Percentiles rank a stretch among this genome's conserved stretches.
Evolutionary conservation across 345 rosid genomes (phyloP).

Genomic region (Moricandia moricandioides): DNA sequence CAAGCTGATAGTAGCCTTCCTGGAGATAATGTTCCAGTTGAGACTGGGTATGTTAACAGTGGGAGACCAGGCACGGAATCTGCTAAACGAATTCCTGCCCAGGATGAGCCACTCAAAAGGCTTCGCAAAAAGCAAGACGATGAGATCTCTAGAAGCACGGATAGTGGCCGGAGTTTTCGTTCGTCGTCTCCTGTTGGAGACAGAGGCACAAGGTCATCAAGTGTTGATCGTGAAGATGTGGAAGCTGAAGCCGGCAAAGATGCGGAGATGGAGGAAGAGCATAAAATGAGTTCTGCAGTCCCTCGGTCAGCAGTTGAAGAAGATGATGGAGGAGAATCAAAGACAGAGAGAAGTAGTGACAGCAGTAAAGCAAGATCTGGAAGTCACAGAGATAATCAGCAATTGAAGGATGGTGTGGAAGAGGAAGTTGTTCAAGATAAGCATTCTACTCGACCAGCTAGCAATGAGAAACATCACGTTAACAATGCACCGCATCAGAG

Average conservation of each 20-base stretch:
- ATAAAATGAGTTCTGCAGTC: slow-evolving; percentile 40
- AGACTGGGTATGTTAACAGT: slow-evolving; percentile 38
- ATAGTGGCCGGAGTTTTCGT: slow-evolving; percentile 43
- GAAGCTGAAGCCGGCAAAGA: slow-evolving; percentile 47
- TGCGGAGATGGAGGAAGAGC: slow-evolving; percentile 53
- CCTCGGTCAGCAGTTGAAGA: slow-evolving; percentile 50
- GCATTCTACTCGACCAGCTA: slow-evolving; percentile 42
- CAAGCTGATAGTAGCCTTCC: slow-evolving; percentile 42
- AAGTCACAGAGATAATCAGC: slow-evolving; percentile 73
- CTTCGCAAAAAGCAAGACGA: slow-evolving; percentile 45
- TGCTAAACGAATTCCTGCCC: slow-evolving; percentile 46
- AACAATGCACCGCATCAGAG: slow-evolving; percentile 50
- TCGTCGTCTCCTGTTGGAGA: slow-evolving; percentile 45
- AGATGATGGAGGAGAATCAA: slow-evolving; percentile 69
- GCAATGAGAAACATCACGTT: slow-evolving; percentile 48
- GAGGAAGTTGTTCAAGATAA: slow-evolving; percentile 85
- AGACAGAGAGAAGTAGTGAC: slow-evolving; percentile 88
- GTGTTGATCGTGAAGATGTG: slow-evolving; percentile 58
- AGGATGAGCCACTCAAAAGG: slow-evolving; percentile 44
- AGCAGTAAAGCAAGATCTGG: slow-evolving; percentile 87
- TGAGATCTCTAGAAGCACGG: slow-evolving; percentile 61
- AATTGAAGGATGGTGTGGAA: slow-evolving; percentile 60
- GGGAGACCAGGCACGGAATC: slow-evolving; percentile 41
- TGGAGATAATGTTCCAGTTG: slow-evolving; percentile 44
- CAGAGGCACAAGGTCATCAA: slow-evolving; percentile 49